Conservation (phyloP, 768 basidiomycete species). For the Naganishia kalamii region DNA sequence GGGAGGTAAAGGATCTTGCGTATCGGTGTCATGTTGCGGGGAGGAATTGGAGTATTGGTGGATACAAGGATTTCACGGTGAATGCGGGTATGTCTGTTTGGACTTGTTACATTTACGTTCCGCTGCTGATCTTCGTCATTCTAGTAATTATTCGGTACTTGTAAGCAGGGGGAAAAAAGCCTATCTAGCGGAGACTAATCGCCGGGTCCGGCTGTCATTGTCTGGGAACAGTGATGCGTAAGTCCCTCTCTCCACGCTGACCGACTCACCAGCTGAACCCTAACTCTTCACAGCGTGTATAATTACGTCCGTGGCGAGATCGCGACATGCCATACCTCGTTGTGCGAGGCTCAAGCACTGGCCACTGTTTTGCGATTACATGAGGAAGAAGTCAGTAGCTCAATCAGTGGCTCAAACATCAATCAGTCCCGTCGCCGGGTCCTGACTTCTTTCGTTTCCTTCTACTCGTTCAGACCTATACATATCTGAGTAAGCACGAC, state of each 20-base stretch:
- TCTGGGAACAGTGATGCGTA: slow-evolving; percentile 12
- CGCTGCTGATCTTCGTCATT: not conserved
- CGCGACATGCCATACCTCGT: slow-evolving; percentile 77
- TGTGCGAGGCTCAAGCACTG: slow-evolving; percentile 60
- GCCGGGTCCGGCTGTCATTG: too few species aligned
- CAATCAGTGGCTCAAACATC: not conserved
- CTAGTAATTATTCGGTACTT: slow-evolving; percentile 84
- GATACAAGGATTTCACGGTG: slow-evolving; percentile 28
- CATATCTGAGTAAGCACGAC: slow-evolving; percentile 13
- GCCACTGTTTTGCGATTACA: slow-evolving; percentile 25
- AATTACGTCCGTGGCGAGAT: slow-evolving; percentile 81
- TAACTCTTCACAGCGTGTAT: slow-evolving; percentile 64
- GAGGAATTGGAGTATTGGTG: slow-evolving; percentile 25
- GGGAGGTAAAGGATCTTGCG: slow-evolving; percentile 75
- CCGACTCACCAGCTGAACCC: slow-evolving; percentile 37
- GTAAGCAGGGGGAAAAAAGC: slow-evolving; percentile 51
- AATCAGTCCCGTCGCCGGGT: too few species aligned
- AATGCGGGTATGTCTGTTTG: slow-evolving; percentile 28
- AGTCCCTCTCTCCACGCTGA: not conserved
- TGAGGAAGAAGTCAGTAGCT: slow-evolving; percentile 31
- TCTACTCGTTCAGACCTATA: slow-evolving; percentile 1
- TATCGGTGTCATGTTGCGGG: slow-evolving; percentile 62
- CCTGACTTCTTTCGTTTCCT: not conserved
- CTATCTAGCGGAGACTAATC: not conserved
- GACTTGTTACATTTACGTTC: not conserved